A percentile compares a stretch with the other conserved stretches of the same genome.
Evolutionary conservation across 768 basidiomycete genomes (phyloP).

Genomic region (Trametes sanguinea): DNA sequence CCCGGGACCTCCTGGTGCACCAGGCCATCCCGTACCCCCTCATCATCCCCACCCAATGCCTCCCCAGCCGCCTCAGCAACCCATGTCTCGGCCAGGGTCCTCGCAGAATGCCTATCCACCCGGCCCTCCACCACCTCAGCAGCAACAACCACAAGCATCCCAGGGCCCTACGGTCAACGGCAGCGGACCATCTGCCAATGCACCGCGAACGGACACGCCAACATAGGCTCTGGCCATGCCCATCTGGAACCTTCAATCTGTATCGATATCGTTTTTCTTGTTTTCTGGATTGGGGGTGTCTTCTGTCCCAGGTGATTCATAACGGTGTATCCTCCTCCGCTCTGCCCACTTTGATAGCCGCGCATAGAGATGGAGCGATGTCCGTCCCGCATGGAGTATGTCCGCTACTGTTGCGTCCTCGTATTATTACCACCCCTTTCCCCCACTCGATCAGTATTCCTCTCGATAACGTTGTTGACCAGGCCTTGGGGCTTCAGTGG

Average conservation of each 20-base stretch:
- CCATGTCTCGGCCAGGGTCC: conserved; percentile 57
- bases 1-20: conserved; percentile 30
- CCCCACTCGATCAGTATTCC: conserved; percentile 10
- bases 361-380: conserved; percentile 15
- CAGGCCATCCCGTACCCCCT: conserved; percentile 33
- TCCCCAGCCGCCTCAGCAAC: conserved; percentile 38
- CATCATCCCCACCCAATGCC: conserved; percentile 36
- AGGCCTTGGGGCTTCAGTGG: conserved; percentile 7
- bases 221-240: conserved; percentile 19
- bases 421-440: conserved; percentile 4
- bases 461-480: conserved; percentile 15
- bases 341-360: not conserved
- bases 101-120: conserved; percentile 54
- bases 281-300: conserved; percentile 4
- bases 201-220: conserved; percentile 28
- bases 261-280: conserved; percentile 16
- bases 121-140: conserved; percentile 29
- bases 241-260: conserved; percentile 6
- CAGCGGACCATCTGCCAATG: conserved; percentile 20
- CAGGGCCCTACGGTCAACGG: conserved; percentile 32
- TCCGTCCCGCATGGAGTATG: conserved; percentile 1
- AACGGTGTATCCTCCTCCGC: conserved; percentile 9
- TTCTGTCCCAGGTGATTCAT: conserved; percentile 12
- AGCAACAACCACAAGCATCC: not conserved
- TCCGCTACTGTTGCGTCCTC: conserved; percentile 5